Conservation (phyloP, 1,139 yeast genomes). For the Scheffersomyces quercinus region DNA sequence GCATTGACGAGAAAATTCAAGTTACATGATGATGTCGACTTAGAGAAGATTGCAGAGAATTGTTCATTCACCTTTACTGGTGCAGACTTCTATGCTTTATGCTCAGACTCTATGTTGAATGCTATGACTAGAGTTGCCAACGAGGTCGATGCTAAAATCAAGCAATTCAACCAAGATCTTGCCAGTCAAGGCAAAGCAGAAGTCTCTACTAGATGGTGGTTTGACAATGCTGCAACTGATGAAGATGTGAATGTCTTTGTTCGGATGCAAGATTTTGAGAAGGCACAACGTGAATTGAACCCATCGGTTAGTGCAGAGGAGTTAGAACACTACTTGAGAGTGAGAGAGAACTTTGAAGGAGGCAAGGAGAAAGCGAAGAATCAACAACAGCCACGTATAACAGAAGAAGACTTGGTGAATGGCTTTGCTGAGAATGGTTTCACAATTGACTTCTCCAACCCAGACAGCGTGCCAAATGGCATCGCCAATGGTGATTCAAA, state of each 20-base stretch:
- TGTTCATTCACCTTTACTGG: slow-evolving; percentile 94
- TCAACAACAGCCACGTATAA: background rate
- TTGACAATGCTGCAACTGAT: slow-evolving; percentile 73
- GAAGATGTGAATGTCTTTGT: slow-evolving; percentile 74
- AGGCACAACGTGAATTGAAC: slow-evolving; percentile 67
- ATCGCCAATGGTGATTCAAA: too few relatives aligned
- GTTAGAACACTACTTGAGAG: slow-evolving; percentile 72
- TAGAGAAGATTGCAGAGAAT: slow-evolving; percentile 58
- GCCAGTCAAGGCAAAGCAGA: slow-evolving; percentile 28
- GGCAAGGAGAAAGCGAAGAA: slow-evolving; percentile 35
- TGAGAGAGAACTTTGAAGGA: slow-evolving; percentile 78
- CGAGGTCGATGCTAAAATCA: slow-evolving; percentile 68
- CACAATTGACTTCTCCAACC: background rate
- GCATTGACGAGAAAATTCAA: slow-evolving; percentile 87
- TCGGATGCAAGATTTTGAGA: slow-evolving; percentile 67
- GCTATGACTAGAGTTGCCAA: slow-evolving; percentile 91
- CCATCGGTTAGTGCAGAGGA: slow-evolving; percentile 93
- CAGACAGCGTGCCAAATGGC: too few relatives aligned
- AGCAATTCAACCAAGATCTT: slow-evolving; percentile 44
- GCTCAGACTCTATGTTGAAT: slow-evolving; percentile 91
- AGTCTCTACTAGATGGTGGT: slow-evolving; percentile 84
- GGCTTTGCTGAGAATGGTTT: slow-evolving; percentile 3
- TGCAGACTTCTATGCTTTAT: slow-evolving; percentile 94
- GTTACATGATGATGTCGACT: slow-evolving; percentile 60
- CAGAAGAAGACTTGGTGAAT: slow-evolving; percentile 3